These are phyloP conservation scores for Podila epigama DNA, from an alignment of 192 early-diverging fungal species.

Conservation along the genomic window DNA sequence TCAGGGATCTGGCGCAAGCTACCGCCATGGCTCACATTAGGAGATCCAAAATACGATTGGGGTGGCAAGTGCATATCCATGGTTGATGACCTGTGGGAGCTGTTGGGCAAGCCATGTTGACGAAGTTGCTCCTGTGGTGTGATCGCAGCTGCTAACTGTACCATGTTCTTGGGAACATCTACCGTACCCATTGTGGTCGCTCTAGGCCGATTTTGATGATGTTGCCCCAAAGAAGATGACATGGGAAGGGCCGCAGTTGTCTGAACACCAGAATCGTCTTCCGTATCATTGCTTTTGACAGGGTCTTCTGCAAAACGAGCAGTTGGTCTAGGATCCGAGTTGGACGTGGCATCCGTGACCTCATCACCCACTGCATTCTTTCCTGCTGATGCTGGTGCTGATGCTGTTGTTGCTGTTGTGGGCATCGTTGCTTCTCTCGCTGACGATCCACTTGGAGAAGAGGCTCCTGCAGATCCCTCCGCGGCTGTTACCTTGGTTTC, in stretches of 20 bases:
- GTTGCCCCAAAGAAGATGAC: too few relatives aligned
- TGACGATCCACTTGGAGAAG: not conserved
- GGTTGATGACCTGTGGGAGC: conserved; percentile 9
- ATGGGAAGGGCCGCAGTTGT: not conserved
- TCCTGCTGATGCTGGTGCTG: not conserved
- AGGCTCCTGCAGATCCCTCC: too few relatives aligned
- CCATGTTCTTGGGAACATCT: conserved; percentile 48
- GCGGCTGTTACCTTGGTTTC: not conserved
- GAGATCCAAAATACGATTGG: not conserved
- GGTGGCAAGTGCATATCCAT: not conserved
- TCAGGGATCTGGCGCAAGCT: conserved; percentile 40
- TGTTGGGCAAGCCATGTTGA: conserved; percentile 6
- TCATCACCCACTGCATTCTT: not conserved
- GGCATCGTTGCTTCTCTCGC: not conserved
- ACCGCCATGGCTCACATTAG: not conserved
- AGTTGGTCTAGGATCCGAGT: not conserved
- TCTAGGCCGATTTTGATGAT: conserved; percentile 30
- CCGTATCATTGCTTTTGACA: not conserved
- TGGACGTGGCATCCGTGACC: not conserved
- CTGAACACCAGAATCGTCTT: not conserved
- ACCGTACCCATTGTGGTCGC: conserved; percentile 50
- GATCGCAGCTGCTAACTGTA: conserved; percentile 40
- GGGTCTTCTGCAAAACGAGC: not conserved
- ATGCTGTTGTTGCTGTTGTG: not conserved
- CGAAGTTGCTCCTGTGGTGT: conserved; percentile 17